A percentile compares a stretch with the other conserved stretches of the same genome.
Conservation (phyloP, 768 basidiomycete genomes). For the Collybia sordida region DNA sequence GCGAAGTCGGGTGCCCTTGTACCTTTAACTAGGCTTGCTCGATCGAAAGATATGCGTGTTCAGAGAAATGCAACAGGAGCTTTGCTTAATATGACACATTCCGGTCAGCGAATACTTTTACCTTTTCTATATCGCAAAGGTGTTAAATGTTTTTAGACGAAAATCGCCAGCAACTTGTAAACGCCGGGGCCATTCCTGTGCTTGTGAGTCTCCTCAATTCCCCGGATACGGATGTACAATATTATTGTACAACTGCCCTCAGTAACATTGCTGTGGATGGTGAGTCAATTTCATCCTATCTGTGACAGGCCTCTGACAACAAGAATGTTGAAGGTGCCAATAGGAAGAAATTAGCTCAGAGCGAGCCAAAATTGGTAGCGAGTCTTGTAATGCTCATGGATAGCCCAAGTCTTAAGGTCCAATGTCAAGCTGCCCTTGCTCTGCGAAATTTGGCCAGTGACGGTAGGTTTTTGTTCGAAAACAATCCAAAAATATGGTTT, state of each 20-base stretch:
- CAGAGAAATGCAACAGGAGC: constrained; percentile 99
- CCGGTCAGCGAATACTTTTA: constrained; percentile 53
- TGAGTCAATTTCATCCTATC: constrained; percentile 19
- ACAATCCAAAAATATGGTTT: too few species aligned
- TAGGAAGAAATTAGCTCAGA: constrained; percentile 91
- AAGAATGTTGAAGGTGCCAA: constrained; percentile 57
- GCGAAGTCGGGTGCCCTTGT: constrained; percentile 99
- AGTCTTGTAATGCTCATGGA: constrained; percentile 97
- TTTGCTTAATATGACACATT: constrained; percentile 98
- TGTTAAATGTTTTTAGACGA: constrained; percentile 60
- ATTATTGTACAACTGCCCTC: constrained; percentile 98
- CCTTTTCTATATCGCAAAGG: constrained; percentile 3
- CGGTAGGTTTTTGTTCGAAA: constrained; percentile 62
- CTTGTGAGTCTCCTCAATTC: constrained; percentile 92
- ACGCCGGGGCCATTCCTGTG: constrained; percentile 97
- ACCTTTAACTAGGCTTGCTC: constrained; percentile 91
- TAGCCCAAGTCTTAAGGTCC: constrained; percentile 94
- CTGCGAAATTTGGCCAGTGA: constrained; percentile 96
- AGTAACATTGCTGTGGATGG: constrained; percentile 99
- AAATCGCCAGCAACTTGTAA: constrained; percentile 97
- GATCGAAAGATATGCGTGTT: constrained; percentile 99
- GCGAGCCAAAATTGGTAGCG: constrained; percentile 91
- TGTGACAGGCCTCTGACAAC: not conserved
- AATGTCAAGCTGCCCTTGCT: constrained; percentile 96
- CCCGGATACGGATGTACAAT: constrained; percentile 98